Percentiles rank a stretch among this genome's conserved stretches.
These are phyloP conservation scores for Cordia subcordata DNA, from an alignment of 257 asterid species.

Conservation along the genomic window DNA sequence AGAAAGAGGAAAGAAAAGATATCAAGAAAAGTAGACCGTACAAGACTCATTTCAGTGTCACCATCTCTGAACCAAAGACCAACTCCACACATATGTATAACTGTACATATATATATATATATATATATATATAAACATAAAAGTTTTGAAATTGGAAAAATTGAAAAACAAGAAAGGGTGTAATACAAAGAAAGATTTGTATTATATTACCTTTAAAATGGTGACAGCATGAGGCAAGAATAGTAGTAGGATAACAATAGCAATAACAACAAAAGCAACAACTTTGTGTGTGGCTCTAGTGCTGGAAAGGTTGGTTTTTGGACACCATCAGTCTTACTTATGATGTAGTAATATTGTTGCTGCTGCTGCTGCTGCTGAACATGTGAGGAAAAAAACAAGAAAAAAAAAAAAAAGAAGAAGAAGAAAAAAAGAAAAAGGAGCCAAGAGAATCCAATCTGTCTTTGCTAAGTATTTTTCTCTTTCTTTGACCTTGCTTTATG, in stretches of 20 bases:
- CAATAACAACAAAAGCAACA: too few relatives aligned
- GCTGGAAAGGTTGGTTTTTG: constrained; percentile 16
- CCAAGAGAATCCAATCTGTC: constrained; percentile 20
- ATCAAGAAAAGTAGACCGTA: constrained; percentile 46
- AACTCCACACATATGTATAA: background rate
- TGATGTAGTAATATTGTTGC: background rate
- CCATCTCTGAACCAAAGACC: constrained; percentile 13
- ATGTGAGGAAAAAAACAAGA: too few relatives aligned
- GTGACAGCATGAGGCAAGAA: constrained; percentile 14
- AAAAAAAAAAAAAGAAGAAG: background rate
- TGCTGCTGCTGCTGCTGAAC: too few relatives aligned
- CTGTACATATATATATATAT: background rate
- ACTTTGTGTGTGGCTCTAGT: too few relatives aligned
- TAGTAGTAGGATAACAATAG: constrained; percentile 3
- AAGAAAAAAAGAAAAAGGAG: too few relatives aligned
- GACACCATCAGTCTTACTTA: constrained; percentile 8
- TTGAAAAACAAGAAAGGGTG: background rate
- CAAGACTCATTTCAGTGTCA: constrained; percentile 52
- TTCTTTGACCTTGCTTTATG: constrained; percentile 20
- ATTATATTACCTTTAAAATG: background rate
- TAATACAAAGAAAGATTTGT: background rate
- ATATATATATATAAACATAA: too few relatives aligned
- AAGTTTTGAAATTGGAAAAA: background rate
- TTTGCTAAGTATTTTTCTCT: constrained; percentile 3
- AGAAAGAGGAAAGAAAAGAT: constrained; percentile 25